Evolutionary conservation across 1,139 yeast genomes (phyloP).

Genomic region (Tardiomyces digboiensis): DNA sequence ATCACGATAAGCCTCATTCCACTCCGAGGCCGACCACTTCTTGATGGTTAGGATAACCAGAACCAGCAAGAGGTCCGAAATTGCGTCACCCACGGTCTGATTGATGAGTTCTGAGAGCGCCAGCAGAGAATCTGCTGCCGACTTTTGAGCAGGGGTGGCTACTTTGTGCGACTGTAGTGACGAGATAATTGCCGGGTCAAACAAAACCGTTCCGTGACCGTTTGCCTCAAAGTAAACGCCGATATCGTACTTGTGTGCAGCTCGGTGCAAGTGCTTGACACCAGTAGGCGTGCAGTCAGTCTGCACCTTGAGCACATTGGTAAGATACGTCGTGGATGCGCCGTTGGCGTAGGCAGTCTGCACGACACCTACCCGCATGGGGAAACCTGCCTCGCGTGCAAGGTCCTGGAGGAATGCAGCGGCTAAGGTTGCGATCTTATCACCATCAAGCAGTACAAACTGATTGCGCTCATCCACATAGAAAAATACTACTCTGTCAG

Average conservation of each 20-base stretch:
- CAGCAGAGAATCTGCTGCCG: constrained; percentile 43
- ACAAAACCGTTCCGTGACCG: constrained; percentile 97
- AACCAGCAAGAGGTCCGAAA: constrained; percentile 77
- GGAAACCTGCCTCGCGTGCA: constrained; percentile 29
- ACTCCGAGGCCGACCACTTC: constrained; percentile 48
- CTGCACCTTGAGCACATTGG: constrained; percentile 55
- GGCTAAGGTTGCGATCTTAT: constrained; percentile 78
- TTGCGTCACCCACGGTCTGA: constrained; percentile 97
- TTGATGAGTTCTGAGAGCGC: constrained; percentile 66
- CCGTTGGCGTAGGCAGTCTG: constrained; percentile 99
- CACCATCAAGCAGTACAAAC: constrained; percentile 84
- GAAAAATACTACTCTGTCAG: constrained; percentile 88
- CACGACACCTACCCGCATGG: constrained; percentile 62
- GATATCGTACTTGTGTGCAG: constrained; percentile 72
- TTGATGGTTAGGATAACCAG: constrained; percentile 54
- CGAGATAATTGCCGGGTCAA: constrained; percentile 49
- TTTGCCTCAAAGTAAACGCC: constrained; percentile 98
- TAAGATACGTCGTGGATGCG: constrained; percentile 67
- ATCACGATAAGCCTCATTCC: constrained; percentile 76
- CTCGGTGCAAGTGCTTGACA: constrained; percentile 90
- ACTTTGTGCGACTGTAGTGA: constrained; percentile 22
- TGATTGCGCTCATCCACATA: constrained; percentile 37
- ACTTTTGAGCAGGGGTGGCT: constrained; percentile 27
- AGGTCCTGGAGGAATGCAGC: constrained; percentile 59
- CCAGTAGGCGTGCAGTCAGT: constrained; percentile 93